Conservation (phyloP, 495 filamentous ascomycete species). For the Neurospora sublineolata region DNA sequence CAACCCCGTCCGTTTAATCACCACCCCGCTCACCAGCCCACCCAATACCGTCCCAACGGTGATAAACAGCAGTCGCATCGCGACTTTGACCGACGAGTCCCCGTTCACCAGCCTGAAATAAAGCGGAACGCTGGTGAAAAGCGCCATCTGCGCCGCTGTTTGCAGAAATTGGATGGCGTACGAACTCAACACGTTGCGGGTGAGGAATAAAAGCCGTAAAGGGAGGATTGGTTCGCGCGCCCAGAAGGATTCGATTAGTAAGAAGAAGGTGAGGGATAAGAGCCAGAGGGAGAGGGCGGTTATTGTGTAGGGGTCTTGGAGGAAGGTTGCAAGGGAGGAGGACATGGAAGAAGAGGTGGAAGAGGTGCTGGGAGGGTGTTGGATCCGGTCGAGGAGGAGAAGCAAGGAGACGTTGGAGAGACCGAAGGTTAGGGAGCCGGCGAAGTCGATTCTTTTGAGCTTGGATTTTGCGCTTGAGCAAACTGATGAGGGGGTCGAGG, state of each 20-base stretch:
- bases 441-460: slow-evolving; percentile 8
- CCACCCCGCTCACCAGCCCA: slow-evolving; percentile 2
- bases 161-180: slow-evolving; percentile 8
- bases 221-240: slow-evolving; percentile 9
- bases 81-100: background rate
- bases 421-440: slow-evolving; percentile 4
- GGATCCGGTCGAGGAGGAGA: slow-evolving; percentile 6
- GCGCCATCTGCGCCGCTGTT: slow-evolving; percentile 8
- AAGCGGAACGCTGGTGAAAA: slow-evolving; percentile 2
- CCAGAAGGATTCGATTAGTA: slow-evolving; percentile 1
- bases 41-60: slow-evolving; percentile 5
- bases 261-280: background rate
- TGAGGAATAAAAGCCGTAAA: background rate
- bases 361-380: background rate
- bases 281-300: slow-evolving; percentile 3
- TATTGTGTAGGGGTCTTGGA: background rate
- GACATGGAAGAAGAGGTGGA: too few species aligned
- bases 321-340: background rate
- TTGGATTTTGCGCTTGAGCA: background rate
- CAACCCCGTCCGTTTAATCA: slow-evolving; percentile 7
- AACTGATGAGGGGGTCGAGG: background rate
- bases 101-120: slow-evolving; percentile 5
- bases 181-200: slow-evolving; percentile 1
- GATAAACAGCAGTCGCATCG: slow-evolving; percentile 1
- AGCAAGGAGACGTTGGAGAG: slow-evolving; percentile 6